Conservation (phyloP, 2,329 filamentous ascomycete genomes). For the Fusarium bactridioides region DNA sequence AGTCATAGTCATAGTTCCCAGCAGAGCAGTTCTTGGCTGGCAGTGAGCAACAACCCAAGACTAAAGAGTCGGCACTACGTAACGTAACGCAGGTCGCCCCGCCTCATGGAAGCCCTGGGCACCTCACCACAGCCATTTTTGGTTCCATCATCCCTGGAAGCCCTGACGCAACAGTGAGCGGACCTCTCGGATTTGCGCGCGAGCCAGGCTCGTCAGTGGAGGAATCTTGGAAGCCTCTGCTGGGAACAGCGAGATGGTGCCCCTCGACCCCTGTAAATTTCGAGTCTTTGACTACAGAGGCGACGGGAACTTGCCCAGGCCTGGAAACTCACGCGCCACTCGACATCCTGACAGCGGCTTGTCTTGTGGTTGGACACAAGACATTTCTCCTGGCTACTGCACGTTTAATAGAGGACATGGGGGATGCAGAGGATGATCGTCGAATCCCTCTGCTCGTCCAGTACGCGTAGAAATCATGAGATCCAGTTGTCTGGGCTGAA, state of each 20-base stretch:
- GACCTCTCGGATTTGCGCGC: constrained; percentile 17
- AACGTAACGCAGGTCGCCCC: constrained; percentile 30
- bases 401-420: constrained; percentile 18
- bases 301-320: constrained; percentile 11
- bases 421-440: constrained; percentile 3
- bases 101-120: constrained; percentile 9
- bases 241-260: constrained; percentile 6
- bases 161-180: constrained; percentile 32
- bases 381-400: constrained; percentile 28
- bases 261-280: constrained; percentile 23
- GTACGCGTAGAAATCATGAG: background rate
- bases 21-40: constrained; percentile 13
- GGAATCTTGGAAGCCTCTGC: constrained; percentile 1
- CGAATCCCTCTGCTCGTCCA: background rate
- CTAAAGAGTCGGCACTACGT: constrained; percentile 28
- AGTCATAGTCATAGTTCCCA: constrained; percentile 7
- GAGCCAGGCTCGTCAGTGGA: constrained; percentile 15
- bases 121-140: constrained; percentile 13
- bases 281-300: background rate
- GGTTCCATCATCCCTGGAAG: constrained; percentile 14
- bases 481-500: constrained; percentile 11
- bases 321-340: constrained; percentile 22
- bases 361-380: constrained; percentile 10
- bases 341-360: constrained; percentile 8
- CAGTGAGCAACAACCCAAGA: constrained; percentile 15